A percentile compares a stretch with the other conserved stretches of the same genome.
phyloP scores from a whole-genome alignment of 1,139 yeast genomes.

The Pichia sp. region DNA sequence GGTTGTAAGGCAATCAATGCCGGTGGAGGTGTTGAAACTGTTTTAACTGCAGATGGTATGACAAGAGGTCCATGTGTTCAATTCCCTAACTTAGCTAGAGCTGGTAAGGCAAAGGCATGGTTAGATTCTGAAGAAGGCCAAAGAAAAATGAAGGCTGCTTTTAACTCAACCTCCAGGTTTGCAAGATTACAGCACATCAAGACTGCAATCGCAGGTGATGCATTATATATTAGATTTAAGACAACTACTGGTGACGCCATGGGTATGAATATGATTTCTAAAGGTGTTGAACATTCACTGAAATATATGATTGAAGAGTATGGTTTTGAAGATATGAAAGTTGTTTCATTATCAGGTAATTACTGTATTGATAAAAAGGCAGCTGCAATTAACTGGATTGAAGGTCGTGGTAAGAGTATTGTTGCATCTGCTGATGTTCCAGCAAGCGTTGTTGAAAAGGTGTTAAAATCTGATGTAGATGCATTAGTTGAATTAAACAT shows the following conservation, averaged over 20 bases:
- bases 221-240: constrained; percentile 81
- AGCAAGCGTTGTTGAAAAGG: constrained; percentile 66
- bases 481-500: constrained; percentile 87
- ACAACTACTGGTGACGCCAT: constrained; percentile 99
- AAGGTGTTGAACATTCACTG: constrained; percentile 88
- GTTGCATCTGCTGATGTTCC: constrained; percentile 97
- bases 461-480: constrained; percentile 85
- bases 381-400: constrained; percentile 98
- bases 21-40: constrained; percentile 94
- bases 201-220: constrained; percentile 93
- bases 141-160: constrained; percentile 72
- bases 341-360: constrained; percentile 92
- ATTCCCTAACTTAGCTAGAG: constrained; percentile 72
- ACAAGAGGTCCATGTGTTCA: constrained; percentile 98
- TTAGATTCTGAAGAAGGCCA: constrained; percentile 94
- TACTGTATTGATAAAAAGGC: constrained; percentile 97
- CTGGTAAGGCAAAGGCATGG: constrained; percentile 95
- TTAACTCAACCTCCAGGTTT: constrained; percentile 93
- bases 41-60: constrained; percentile 94
- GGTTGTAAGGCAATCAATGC: constrained; percentile 98
- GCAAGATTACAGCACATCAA: constrained; percentile 88
- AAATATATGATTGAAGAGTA: constrained; percentile 79
- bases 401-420: constrained; percentile 96
- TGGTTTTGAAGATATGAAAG: constrained; percentile 91
- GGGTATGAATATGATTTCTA: constrained; percentile 99